These are phyloP conservation scores for Fusarium nodosum DNA, from an alignment of 2,329 filamentous ascomycete genomes.

Conservation along the genomic window DNA sequence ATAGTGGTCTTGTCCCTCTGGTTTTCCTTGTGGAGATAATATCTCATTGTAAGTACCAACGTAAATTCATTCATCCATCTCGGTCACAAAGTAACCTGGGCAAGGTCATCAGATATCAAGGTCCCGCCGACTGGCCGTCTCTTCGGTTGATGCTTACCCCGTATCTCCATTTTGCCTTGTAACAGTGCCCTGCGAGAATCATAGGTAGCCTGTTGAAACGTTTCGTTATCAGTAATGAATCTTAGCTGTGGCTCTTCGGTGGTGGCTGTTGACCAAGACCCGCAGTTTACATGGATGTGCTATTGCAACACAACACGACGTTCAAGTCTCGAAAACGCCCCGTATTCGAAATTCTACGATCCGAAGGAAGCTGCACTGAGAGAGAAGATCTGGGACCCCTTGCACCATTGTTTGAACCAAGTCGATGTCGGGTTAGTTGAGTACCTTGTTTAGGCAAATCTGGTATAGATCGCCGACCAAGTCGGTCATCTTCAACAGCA, in stretches of 20 bases:
- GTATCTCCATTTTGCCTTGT: background rate
- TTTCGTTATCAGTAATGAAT: constrained; percentile 16
- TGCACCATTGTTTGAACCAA: constrained; percentile 9
- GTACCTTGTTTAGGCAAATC: constrained; percentile 25
- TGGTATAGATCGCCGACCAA: constrained; percentile 37
- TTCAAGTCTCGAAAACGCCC: constrained; percentile 38
- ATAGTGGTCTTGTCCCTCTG: background rate
- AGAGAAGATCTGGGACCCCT: constrained; percentile 29
- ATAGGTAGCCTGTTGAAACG: background rate
- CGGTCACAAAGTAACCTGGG: constrained; percentile 7
- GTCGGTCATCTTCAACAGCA: constrained; percentile 30
- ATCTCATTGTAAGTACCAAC: background rate
- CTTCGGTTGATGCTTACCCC: constrained; percentile 13
- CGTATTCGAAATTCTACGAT: constrained; percentile 33
- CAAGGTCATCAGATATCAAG: constrained; percentile 13
- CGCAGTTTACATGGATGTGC: constrained; percentile 27
- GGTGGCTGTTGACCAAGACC: constrained; percentile 31
- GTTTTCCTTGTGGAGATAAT: background rate
- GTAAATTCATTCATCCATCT: constrained; percentile 4
- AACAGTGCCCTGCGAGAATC: background rate
- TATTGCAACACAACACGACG: constrained; percentile 44
- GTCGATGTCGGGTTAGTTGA: constrained; percentile 23
- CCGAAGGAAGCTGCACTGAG: constrained; percentile 12
- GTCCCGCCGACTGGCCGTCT: constrained; percentile 2
- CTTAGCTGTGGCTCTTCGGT: constrained; percentile 12